Evolutionary conservation across 2,329 filamentous ascomycete genomes (phyloP).

Genomic region (Tolypocladium nubicola): DNA sequence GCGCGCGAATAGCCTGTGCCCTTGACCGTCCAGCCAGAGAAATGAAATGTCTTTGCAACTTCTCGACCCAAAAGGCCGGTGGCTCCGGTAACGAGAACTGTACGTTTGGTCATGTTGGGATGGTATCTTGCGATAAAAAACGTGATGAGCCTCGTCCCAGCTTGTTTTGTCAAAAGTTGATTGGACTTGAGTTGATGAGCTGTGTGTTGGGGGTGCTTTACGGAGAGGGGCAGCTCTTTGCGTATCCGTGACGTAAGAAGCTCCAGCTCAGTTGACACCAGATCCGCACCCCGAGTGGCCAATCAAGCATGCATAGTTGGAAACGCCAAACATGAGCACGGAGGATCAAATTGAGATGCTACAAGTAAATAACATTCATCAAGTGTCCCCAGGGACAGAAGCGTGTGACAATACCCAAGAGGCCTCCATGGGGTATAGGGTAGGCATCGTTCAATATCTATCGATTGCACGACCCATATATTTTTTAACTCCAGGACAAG

Average conservation of each 20-base stretch:
- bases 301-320: too few relatives aligned
- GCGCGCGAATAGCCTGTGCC: conserved; percentile 68
- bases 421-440: background rate
- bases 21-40: conserved; percentile 51
- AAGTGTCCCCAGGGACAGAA: too few relatives aligned
- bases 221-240: background rate
- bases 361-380: too few relatives aligned
- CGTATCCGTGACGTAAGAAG: background rate
- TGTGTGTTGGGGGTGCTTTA: too few relatives aligned
- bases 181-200: background rate
- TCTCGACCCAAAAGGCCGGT: conserved; percentile 76
- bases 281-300: too few relatives aligned
- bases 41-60: conserved; percentile 60
- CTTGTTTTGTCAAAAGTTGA: background rate
- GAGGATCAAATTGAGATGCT: too few relatives aligned
- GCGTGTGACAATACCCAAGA: background rate
- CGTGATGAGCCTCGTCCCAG: background rate
- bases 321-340: too few relatives aligned
- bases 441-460: background rate
- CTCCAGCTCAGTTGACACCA: background rate
- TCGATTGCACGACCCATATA: background rate
- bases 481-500: background rate
- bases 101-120: conserved; percentile 20
- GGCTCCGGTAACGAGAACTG: conserved; percentile 70
- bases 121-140: background rate